Evolutionary conservation across 441 rosid species (phyloP).

Genomic region (Populus hybrid): DNA sequence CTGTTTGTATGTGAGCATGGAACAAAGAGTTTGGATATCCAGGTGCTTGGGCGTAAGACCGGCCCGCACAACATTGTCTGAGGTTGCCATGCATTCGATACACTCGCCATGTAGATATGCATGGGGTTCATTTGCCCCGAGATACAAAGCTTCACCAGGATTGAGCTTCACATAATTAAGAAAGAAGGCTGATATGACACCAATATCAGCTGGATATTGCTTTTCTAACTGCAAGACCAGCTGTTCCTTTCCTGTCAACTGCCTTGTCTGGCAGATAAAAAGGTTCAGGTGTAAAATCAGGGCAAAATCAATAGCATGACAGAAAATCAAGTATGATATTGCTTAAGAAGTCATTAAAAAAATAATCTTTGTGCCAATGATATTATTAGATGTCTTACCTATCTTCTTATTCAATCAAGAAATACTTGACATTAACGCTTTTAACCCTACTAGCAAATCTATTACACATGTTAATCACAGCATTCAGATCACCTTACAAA

Average conservation of each 20-base stretch:
- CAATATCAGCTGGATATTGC: slow-evolving; percentile 65
- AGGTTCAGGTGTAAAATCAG: not conserved
- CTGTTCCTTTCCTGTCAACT: slow-evolving; percentile 60
- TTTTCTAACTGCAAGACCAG: slow-evolving; percentile 58
- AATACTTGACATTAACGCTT: not conserved
- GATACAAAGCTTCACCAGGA: slow-evolving; percentile 77
- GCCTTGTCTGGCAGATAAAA: slow-evolving; percentile 39
- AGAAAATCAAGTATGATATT: not conserved
- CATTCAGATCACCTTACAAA: not conserved
- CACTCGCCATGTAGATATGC: slow-evolving; percentile 72
- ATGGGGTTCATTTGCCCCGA: slow-evolving; percentile 77
- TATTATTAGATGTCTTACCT: not conserved
- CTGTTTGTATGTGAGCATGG: slow-evolving; percentile 80
- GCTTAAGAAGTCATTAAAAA: not conserved
- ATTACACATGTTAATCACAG: not conserved
- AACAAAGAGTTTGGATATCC: slow-evolving; percentile 66
- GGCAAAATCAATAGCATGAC: not conserved
- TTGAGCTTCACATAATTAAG: slow-evolving; percentile 66
- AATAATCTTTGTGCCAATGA: not conserved
- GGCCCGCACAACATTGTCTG: slow-evolving; percentile 83
- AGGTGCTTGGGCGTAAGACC: slow-evolving; percentile 74
- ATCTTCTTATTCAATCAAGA: not conserved
- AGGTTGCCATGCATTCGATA: slow-evolving; percentile 82
- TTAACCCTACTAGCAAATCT: not conserved
- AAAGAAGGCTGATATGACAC: slow-evolving; percentile 64